phyloP scores from a whole-genome alignment of 805 yeast genomes.

The Priceomyces medius region DNA sequence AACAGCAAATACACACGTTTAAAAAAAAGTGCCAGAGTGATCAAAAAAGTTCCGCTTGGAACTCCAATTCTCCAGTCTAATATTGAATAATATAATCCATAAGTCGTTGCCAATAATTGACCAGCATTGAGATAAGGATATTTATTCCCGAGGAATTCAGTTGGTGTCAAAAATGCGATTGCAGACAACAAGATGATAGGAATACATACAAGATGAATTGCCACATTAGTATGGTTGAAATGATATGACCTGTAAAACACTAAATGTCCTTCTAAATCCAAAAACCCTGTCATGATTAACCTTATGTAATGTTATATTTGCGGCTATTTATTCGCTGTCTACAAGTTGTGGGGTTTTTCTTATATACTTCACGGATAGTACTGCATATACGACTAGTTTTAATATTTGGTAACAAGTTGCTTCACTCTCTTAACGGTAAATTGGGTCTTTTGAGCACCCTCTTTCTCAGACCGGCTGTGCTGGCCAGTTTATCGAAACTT shows the following conservation, averaged over 20 bases:
- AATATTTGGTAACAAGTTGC: neutral
- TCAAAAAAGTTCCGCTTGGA: constrained; percentile 26
- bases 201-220: constrained; percentile 75
- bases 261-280: constrained; percentile 38
- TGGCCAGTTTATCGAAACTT: constrained; percentile 43
- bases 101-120: constrained; percentile 43
- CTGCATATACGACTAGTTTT: neutral
- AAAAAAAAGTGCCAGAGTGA: constrained; percentile 20
- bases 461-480: constrained; percentile 38
- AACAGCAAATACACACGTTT: constrained; percentile 19
- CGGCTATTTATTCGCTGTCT: neutral
- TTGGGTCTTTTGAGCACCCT: constrained; percentile 51
- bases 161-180: constrained; percentile 37
- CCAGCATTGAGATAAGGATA: constrained; percentile 47
- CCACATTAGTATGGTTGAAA: constrained; percentile 58
- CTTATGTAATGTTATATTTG: neutral
- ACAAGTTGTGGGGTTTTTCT: neutral
- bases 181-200: constrained; percentile 70
- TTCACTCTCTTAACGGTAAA: constrained; percentile 48
- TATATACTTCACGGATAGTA: too few relatives aligned
- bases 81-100: constrained; percentile 55
- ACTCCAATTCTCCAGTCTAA: constrained; percentile 50
- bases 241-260: constrained; percentile 51
- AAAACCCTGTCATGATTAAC: constrained; percentile 28
- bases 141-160: constrained; percentile 14